Evolutionary conservation across 1,284 basidiomycete species (phyloP), one percentile per base, ranked within the genome.

Genomic region (Coniferiporia weirii): DNA sequence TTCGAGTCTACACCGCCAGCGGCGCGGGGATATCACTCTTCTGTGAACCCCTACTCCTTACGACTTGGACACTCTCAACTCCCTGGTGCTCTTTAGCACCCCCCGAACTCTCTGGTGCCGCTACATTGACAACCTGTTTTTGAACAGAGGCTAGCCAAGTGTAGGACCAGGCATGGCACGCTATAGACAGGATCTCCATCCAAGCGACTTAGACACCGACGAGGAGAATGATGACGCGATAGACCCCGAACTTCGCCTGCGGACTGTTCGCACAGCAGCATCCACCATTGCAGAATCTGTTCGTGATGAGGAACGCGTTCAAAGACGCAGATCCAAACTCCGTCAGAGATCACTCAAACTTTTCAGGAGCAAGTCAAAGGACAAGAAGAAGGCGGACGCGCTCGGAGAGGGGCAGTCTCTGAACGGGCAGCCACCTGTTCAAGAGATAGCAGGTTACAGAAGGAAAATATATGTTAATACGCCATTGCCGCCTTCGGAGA

Each of bases 221-320:
- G 80, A 84, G 63, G 81, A 85, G 65, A 59, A 62, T 47, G 78
- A 74, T 62, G 82, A 73, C 47, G 76, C 75, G 56, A 87, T 95
- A 66, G 93, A 95, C 77, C 89, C 91, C 13, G 85, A 93, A 66
- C 79, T 94, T 7, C 85, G 91, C 36, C 79, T 97, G 56, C 83
- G 92, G 57, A 95, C 93, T 0, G 91, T 93, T 19, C 84, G 88
- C 64, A 96, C 94, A 1, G 93, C 94, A 1, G 86, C 90, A 12
- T 92, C 89, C 17, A 92, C 91, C 34, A 86, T 96, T 64, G 89
- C 91, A 64, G 92, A 95, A 74, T 90, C 88, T 8, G 85, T 91
- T 55, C 81, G 83, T 54, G 82, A 86, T 50, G 93, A 96, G 69
- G 80, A 84, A 63, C 79, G 87, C 55, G 84, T 85, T 8, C 82